Conservation (phyloP, 1,284 basidiomycete species). For the Sparassis latifolia region DNA sequence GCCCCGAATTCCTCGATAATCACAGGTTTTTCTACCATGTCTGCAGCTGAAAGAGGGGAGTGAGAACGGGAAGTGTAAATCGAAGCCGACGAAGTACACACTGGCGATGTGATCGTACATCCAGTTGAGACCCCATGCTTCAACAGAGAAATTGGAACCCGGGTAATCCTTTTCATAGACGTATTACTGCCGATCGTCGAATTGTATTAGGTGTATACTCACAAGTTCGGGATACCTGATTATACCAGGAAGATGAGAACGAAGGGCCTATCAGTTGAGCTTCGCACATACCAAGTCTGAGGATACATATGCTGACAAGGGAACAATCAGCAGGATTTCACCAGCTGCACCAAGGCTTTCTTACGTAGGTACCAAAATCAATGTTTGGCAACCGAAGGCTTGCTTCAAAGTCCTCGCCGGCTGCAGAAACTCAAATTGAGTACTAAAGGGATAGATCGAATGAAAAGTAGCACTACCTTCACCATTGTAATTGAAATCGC, state of each 20-base stretch:
- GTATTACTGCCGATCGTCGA: neutral
- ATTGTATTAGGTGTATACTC: constrained; percentile 1
- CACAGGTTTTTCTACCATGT: constrained; percentile 42
- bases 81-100: constrained; percentile 14
- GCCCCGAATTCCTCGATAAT: constrained; percentile 53
- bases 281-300: constrained; percentile 34
- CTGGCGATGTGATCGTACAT: constrained; percentile 41
- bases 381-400: constrained; percentile 45
- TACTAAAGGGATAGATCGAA: no score
- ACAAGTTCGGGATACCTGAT: constrained; percentile 27
- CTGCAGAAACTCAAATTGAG: constrained; percentile 13
- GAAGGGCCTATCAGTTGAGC: neutral
- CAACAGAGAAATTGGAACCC: constrained; percentile 42
- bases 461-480: constrained; percentile 27
- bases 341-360: constrained; percentile 8
- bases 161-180: constrained; percentile 33
- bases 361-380: constrained; percentile 50
- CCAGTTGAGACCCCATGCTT: constrained; percentile 49
- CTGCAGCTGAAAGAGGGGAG: constrained; percentile 32
- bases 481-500: constrained; percentile 53
- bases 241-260: neutral
- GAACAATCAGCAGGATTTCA: constrained; percentile 1
- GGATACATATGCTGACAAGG: constrained; percentile 43
- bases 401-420: constrained; percentile 50
- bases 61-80: neutral